Conservation (phyloP, 495 filamentous ascomycete genomes). For the Penicillium pancosmium region DNA sequence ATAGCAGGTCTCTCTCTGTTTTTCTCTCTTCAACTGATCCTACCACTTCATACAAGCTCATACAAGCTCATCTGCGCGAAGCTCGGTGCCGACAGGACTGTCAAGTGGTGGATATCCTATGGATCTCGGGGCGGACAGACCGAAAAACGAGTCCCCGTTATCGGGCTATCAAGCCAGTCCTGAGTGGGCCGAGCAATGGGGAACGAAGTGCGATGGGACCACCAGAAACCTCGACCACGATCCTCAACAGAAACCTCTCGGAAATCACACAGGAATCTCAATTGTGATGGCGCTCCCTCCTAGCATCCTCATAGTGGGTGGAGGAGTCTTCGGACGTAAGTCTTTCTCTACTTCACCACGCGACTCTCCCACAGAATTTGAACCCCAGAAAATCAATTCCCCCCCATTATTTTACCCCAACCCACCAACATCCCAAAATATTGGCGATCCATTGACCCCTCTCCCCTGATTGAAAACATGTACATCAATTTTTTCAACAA, state of each 20-base stretch:
- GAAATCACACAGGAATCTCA: conserved; percentile 6
- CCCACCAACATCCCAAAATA: background rate
- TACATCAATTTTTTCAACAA: background rate
- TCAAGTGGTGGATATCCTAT: background rate
- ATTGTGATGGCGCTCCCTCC: conserved; percentile 41
- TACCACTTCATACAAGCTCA: background rate
- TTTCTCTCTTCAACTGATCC: too few species aligned
- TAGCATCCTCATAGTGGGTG: conserved; percentile 74
- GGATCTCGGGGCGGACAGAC: conserved; percentile 4
- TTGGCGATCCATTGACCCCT: background rate
- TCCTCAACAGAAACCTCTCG: background rate
- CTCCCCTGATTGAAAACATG: background rate
- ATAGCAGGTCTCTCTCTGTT: background rate
- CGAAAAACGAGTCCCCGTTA: conserved; percentile 21
- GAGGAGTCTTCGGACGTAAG: conserved; percentile 75
- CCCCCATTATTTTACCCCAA: conserved; percentile 1
- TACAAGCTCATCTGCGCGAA: background rate
- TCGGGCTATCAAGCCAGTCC: conserved; percentile 15
- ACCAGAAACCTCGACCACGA: background rate
- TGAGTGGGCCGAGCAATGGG: background rate
- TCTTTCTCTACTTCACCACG: conserved; percentile 2
- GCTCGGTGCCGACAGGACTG: background rate
- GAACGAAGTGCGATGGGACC: background rate
- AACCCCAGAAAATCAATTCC: conserved; percentile 5
- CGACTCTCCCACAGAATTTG: conserved; percentile 1